A percentile compares a stretch with the other conserved stretches of the same genome.
These are phyloP conservation scores for Artemisia annua DNA, from an alignment of 129 eudicot genomes.

Conservation along the genomic window DNA sequence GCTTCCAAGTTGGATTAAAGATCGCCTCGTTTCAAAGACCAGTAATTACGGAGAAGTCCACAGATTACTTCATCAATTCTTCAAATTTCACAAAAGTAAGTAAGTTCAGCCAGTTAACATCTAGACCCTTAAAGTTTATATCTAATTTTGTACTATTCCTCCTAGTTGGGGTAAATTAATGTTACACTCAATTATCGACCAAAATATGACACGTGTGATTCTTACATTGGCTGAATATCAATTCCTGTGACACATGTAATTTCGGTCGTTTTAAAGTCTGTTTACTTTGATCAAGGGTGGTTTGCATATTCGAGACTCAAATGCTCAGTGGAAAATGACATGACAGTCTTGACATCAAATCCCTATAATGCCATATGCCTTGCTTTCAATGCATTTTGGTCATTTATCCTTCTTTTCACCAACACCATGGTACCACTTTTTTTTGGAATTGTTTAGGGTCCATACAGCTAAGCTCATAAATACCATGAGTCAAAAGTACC, in stretches of 20 bases:
- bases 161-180: slow-evolving; percentile 6
- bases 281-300: slow-evolving; percentile 19
- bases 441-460: slow-evolving; percentile 31
- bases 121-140: neutral
- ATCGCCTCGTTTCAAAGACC: slow-evolving; percentile 51
- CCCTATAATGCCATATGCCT: slow-evolving; percentile 30
- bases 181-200: slow-evolving; percentile 6
- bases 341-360: slow-evolving; percentile 35
- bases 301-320: slow-evolving; percentile 26
- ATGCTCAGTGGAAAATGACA: slow-evolving; percentile 49
- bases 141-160: slow-evolving; percentile 3
- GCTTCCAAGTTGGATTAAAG: slow-evolving; percentile 89
- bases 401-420: slow-evolving; percentile 30
- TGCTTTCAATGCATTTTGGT: slow-evolving; percentile 39
- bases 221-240: slow-evolving; percentile 9
- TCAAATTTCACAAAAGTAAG: slow-evolving; percentile 61
- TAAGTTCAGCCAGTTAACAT: slow-evolving; percentile 12
- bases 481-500: slow-evolving; percentile 28
- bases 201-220: neutral
- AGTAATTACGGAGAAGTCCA: slow-evolving; percentile 79
- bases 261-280: slow-evolving; percentile 11
- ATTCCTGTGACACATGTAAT: neutral
- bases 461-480: slow-evolving; percentile 51
- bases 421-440: slow-evolving; percentile 41
- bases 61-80: slow-evolving; percentile 71